phyloP scores from a whole-genome alignment of 164 flowering plant species.

The Paratinospora sagittata region DNA sequence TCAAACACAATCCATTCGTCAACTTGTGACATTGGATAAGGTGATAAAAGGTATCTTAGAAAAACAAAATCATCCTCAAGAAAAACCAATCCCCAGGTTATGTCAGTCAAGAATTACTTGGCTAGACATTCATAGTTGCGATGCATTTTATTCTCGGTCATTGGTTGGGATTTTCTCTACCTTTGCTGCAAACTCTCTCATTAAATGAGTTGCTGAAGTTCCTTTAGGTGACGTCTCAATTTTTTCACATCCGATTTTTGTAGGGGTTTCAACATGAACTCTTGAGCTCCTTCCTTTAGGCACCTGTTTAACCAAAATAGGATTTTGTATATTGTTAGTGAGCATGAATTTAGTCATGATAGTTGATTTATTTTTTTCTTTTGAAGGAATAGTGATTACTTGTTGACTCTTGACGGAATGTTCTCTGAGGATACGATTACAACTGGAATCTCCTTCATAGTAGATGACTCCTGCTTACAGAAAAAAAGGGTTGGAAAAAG shows the following conservation, averaged over 20 bases:
- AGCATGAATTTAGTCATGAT: no score
- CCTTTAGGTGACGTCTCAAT: constrained; percentile 28
- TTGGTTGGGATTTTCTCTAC: neutral
- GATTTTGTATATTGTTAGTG: neutral
- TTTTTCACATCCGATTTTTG: constrained; percentile 34
- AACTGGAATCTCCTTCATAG: constrained; percentile 36
- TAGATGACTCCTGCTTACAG: constrained; percentile 31
- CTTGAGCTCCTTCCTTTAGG: constrained; percentile 45
- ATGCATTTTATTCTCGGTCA: neutral
- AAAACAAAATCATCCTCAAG: neutral
- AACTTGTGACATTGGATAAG: neutral
- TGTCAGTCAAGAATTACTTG: neutral
- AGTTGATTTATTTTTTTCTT: no score
- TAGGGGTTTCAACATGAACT: constrained; percentile 43
- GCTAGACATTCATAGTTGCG: neutral
- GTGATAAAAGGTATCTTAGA: neutral
- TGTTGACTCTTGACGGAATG: constrained; percentile 28
- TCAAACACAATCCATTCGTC: neutral
- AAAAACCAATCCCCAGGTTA: neutral
- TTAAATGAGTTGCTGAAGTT: constrained; percentile 13
- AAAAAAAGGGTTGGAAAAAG: no score
- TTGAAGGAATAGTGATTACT: constrained; percentile 15
- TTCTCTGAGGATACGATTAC: constrained; percentile 44
- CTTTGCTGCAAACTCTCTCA: constrained; percentile 8
- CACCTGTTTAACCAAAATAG: constrained; percentile 24